Evolutionary conservation across 495 filamentous ascomycete genomes (phyloP), one percentile per base, ranked within the genome.

Genomic region (Daldinia vernicosa): DNA sequence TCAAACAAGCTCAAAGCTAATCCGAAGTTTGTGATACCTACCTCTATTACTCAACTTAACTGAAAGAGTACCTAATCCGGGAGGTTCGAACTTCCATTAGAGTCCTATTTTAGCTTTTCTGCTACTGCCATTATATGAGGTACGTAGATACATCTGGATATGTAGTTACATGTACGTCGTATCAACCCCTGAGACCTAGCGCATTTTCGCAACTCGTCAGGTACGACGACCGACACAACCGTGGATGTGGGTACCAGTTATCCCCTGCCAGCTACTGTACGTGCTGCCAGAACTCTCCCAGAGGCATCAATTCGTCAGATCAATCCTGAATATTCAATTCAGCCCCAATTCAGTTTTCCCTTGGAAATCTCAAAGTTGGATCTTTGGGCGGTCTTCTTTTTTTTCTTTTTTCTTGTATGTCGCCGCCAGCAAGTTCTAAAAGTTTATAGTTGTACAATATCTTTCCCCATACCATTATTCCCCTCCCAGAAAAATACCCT

Each of bases 141-240:
- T 30, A 53, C 12, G 12, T 53, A 30, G 27, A n/a, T 53, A 53
- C 47, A 19, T 47, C 24, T 30, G 30, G 12, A 52, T 52, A 33
- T 35, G 52, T 33, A 55, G 6, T 12, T 53, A 53, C 50, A 39
- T 32, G 32, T n/a, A n/a, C n/a, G n/a, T n/a, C n/a, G 12, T 55
- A 1, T 8, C 6, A 65, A 32, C 67, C 67, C 67, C 67, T 74
- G 56, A 66, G 69, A 77, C 76, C 77, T 82, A 80, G 76, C 79
- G 76, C 75, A 80, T 74, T 75, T 75, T 63, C 55, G 75, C 64
- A 60, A 80, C 78, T 81, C 76, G 67, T 60, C 61, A 70, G 67
- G 67, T 50, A 65, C 65, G 37, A 53, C 43, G 43, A 50, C 37
- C 39, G 62, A 54, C 56, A 50, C 19, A 33, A 47, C 47, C 27